Base-by-base conservation (phyloP, 129 eudicot species). In the Lactuca saligna region DNA sequence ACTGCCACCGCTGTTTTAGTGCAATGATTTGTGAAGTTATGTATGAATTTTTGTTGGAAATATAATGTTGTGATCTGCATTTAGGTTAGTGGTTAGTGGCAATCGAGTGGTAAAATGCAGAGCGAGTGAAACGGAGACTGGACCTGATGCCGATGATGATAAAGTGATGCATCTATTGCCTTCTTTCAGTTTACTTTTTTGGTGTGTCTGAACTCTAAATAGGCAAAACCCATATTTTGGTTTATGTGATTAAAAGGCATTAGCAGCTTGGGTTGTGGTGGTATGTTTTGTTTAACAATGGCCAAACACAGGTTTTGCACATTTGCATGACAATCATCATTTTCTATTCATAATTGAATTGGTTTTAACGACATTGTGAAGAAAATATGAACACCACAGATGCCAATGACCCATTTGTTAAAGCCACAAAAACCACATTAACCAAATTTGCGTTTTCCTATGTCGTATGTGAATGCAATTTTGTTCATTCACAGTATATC, bases 91-190 rank as follows among this genome's bases (percentile, higher is more conserved):
- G 69, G 79, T 66, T 66, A 56, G 78, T 55, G 71, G 82, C 62
- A 53, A 73, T 54, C 77, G 79, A 56, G 75, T 60, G 66, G 74
- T 91, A 20, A 55, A 78, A 60, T 85, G 97, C 79, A 82, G 79
- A 80, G 85, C 75, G 29, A 68, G 65, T 57, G 93, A 82, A 42
- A 54, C 83, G 37, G 87, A 83, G 70, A 62, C 82, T 46, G 96
- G 78, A 54, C 75, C 96, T 3, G 96, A 78, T 4, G 58, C 61
- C 17, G 75, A 83, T 67, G 57, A 86, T 54, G 93, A 88, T 71
- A 81, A 91, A 88, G 93, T 83, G 72, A 59, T 68, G 57, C 51
- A 7, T 63, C 64, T 69, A 3, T 73, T 70, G 13, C 50, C 35
- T 37, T 17, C 56, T 75, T 54, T 17, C 8, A 15, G 34, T 41